Percentiles rank a stretch among this genome's conserved stretches.
Conservation (phyloP, 495 filamentous ascomycete genomes). For the Annulohypoxylon nitens region DNA sequence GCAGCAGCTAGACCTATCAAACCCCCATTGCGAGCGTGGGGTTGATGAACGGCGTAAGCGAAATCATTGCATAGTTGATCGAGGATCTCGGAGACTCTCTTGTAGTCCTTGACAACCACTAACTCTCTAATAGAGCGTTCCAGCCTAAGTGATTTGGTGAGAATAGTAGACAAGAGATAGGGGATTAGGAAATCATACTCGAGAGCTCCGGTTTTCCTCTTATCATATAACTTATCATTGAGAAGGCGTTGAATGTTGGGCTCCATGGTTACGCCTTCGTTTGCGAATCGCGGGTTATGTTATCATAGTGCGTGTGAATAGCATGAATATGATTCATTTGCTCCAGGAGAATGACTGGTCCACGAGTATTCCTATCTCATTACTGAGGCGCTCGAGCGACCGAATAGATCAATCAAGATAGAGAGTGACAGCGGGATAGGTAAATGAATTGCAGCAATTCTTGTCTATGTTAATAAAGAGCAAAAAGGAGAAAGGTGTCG, state of each 20-base stretch:
- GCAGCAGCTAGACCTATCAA: slow-evolving; percentile 96
- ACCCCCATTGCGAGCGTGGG: slow-evolving; percentile 96
- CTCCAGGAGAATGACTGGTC: not conserved
- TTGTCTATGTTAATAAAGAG: slow-evolving; percentile 20
- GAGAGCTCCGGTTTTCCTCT: slow-evolving; percentile 93
- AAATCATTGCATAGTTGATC: slow-evolving; percentile 97
- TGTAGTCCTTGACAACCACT: slow-evolving; percentile 78
- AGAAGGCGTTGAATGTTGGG: slow-evolving; percentile 86
- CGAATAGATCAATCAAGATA: slow-evolving; percentile 6
- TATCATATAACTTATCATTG: slow-evolving; percentile 98
- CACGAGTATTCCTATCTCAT: not conserved
- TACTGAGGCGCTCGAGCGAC: not conserved
- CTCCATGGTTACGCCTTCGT: slow-evolving; percentile 74
- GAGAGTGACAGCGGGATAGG: not conserved
- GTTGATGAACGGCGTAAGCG: slow-evolving; percentile 97
- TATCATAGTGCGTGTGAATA: slow-evolving; percentile 27
- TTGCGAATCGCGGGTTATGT: slow-evolving; percentile 21
- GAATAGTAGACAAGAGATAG: slow-evolving; percentile 18
- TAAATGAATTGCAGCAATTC: not conserved
- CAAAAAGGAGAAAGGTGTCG: not conserved
- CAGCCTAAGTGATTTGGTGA: slow-evolving; percentile 67
- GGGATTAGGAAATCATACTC: slow-evolving; percentile 74
- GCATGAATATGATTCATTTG: slow-evolving; percentile 4
- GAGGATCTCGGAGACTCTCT: slow-evolving; percentile 85
- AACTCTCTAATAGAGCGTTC: slow-evolving; percentile 92